phyloP scores from a whole-genome alignment of 1,284 basidiomycete species.

The Blastosporella zonata region DNA sequence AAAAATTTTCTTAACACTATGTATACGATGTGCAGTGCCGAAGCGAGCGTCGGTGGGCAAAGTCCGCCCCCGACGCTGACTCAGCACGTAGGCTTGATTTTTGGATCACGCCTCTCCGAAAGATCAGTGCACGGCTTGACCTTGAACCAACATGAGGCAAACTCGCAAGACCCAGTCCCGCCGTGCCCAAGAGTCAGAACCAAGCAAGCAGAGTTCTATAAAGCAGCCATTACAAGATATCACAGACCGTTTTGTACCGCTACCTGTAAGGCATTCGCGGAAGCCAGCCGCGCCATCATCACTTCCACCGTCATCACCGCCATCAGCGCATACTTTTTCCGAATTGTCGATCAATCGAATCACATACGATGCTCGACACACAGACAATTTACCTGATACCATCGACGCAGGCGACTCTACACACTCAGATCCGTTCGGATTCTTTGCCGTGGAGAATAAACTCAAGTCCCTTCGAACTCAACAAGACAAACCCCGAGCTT shows the following conservation, averaged over 20 bases:
- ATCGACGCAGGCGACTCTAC: constrained; percentile 9
- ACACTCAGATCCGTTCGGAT: constrained; percentile 34
- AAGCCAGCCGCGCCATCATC: constrained; percentile 16
- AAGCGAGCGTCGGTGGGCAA: no score
- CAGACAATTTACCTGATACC: background rate
- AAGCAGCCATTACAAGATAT: constrained; percentile 15
- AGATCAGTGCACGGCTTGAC: background rate
- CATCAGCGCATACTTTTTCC: constrained; percentile 19
- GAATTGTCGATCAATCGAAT: constrained; percentile 1
- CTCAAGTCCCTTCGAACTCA: constrained; percentile 33
- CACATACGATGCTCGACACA: background rate
- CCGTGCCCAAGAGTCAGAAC: background rate
- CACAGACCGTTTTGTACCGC: constrained; percentile 10
- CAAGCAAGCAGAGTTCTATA: background rate
- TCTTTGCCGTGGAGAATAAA: constrained; percentile 40
- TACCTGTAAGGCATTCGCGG: background rate
- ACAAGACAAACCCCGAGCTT: constrained; percentile 2
- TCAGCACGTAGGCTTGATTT: no score
- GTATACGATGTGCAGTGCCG: no score
- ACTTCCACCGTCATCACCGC: constrained; percentile 27
- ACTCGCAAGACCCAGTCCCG: constrained; percentile 1
- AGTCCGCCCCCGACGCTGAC: no score
- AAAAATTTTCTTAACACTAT: no score
- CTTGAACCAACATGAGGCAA: constrained; percentile 12
- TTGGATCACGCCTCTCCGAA: no score